Percentiles rank a stretch among this genome's conserved stretches.
Conservation (phyloP, 495 filamentous ascomycete genomes). For the Penicillium macrosclerotiorum region DNA sequence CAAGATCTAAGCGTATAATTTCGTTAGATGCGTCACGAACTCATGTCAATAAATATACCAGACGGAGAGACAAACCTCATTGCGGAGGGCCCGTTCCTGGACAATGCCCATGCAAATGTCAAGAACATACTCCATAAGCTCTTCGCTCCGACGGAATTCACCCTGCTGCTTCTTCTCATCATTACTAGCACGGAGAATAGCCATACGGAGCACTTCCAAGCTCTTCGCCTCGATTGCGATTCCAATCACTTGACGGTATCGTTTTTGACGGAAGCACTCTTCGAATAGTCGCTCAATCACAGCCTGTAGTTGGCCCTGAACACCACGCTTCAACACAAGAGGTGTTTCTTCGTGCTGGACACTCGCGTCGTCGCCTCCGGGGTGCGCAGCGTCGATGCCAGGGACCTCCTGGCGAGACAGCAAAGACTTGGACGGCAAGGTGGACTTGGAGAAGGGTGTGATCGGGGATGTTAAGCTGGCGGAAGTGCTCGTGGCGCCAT, state of each 20-base stretch:
- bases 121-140: conserved; percentile 94
- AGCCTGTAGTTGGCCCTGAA: conserved; percentile 70
- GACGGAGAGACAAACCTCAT: conserved; percentile 52
- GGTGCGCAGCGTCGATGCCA: conserved; percentile 52
- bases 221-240: conserved; percentile 96
- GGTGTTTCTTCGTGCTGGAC: conserved; percentile 53
- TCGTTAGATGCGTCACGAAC: conserved; percentile 15
- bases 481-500: conserved; percentile 63
- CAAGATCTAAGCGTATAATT: conserved; percentile 59
- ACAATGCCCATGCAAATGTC: conserved; percentile 97
- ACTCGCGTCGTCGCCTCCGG: conserved; percentile 52
- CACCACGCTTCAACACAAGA: conserved; percentile 51
- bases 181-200: conserved; percentile 78
- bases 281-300: conserved; percentile 90
- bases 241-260: conserved; percentile 96
- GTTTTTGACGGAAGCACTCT: conserved; percentile 78
- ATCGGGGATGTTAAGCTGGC: conserved; percentile 79
- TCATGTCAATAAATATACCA: not conserved
- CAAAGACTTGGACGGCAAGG: conserved; percentile 88
- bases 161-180: conserved; percentile 70
- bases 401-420: conserved; percentile 74
- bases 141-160: conserved; percentile 68
- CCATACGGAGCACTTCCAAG: conserved; percentile 80
- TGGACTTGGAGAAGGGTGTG: conserved; percentile 89
- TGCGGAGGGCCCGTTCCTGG: conserved; percentile 84